Evolutionary conservation across 768 basidiomycete species (phyloP), one percentile per base, ranked within the genome.

Genomic region (Mycena amicta): DNA sequence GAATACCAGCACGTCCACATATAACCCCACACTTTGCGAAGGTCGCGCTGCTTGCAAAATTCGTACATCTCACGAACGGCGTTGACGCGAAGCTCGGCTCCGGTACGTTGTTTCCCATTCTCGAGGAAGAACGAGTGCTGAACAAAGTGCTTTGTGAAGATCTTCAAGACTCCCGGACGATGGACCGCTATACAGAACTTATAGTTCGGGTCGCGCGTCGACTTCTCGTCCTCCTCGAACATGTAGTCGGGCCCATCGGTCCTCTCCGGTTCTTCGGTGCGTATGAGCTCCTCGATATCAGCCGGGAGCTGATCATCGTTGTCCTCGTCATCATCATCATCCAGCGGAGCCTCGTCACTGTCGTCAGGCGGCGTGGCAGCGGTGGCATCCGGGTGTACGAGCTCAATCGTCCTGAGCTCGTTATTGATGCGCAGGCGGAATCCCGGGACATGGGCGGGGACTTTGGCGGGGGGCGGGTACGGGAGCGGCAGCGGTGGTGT

Each of bases 1-100:
- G 60, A 30, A 55, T 76, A 74, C 75, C 75, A 76, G 18, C 52
- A 66, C 11, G 65, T 61, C 75, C 75, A 75, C 63, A 76, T 55
- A 47, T 76, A 75, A 2, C 62, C 74, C 72, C 74, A 75, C 3
- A 73, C 72, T 52, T 76, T 70, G 1, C 65, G 45, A 11, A 77
- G 67, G 2, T 67, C 69, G 5, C 68, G 60, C 11, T 23, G 20
- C 0, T 63, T 23, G 51, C 75, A 76, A 57, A 69, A 74, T 2
- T 31, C 12, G 41, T 75, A 75, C 74, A 78, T 75, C 37, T 76
- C 73, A 3, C 57, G 40, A 0, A 76, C 74, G 3, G 71, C 66
- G 29, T 66, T 55, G 0, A 46, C 8, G 1, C 62, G 59, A n/a
- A 75, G 74, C 25, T 70, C 52, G n/a, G 57, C 58, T 11, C 66